phyloP scores from a whole-genome alignment of 129 eudicot genomes.

The Centaurea solstitialis region DNA sequence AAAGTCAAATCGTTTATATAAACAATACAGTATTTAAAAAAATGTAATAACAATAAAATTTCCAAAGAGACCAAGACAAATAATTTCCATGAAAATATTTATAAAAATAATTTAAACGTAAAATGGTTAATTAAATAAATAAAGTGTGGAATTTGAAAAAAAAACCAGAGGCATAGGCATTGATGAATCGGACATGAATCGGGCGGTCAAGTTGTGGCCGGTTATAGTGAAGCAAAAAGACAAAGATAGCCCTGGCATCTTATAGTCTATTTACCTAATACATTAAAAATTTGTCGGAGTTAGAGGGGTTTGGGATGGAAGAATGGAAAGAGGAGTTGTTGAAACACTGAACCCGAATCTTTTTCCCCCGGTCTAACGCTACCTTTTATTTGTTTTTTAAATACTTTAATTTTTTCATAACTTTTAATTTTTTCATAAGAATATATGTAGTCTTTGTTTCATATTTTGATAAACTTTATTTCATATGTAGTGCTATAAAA shows the following conservation, averaged over 20 bases:
- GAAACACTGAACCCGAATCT: slow-evolving; percentile 24
- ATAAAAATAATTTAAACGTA: no score
- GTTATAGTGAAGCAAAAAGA: slow-evolving; percentile 8
- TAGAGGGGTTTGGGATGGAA: slow-evolving; percentile 18
- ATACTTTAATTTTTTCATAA: background rate
- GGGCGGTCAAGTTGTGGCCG: slow-evolving; percentile 33
- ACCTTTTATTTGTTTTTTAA: background rate
- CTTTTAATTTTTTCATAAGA: background rate
- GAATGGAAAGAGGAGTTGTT: slow-evolving; percentile 26
- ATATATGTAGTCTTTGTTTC: no score
- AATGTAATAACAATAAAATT: background rate
- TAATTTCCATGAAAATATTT: no score
- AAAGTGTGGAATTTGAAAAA: background rate
- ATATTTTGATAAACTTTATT: no score
- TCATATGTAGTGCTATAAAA: no score
- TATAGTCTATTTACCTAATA: slow-evolving; percentile 19
- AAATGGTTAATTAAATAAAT: no score
- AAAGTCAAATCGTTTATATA: no score
- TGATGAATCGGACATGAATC: background rate
- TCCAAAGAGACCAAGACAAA: no score
- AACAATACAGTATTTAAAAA: no score
- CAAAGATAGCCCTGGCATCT: slow-evolving; percentile 29
- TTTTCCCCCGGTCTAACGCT: slow-evolving; percentile 13
- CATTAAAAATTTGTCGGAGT: slow-evolving; percentile 33
- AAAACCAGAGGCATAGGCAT: background rate